phyloP scores from a whole-genome alignment of 2,329 filamentous ascomycete genomes.

The Grosmannia huntii region DNA sequence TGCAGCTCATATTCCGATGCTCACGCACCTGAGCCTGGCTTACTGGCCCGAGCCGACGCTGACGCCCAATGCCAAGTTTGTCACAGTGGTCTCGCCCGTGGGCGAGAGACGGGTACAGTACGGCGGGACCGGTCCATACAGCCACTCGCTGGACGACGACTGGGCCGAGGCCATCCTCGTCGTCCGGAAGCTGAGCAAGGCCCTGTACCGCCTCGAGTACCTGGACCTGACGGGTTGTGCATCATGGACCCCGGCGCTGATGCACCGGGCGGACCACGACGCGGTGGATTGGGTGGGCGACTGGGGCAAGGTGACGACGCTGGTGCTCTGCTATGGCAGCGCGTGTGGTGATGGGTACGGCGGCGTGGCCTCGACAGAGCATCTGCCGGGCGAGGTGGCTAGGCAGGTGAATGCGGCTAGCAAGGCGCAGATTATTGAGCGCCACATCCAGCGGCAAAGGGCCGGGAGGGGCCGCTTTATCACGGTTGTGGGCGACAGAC shows the following conservation, averaged over 20 bases:
- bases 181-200: constrained; percentile 39
- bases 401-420: constrained; percentile 5
- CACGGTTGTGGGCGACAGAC: constrained; percentile 6
- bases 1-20: constrained; percentile 35
- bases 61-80: constrained; percentile 38
- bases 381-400: constrained; percentile 2
- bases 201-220: constrained; percentile 45
- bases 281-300: constrained; percentile 36
- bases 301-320: constrained; percentile 13
- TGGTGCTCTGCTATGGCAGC: constrained; percentile 10
- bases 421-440: constrained; percentile 9
- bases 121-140: constrained; percentile 43
- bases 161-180: constrained; percentile 46
- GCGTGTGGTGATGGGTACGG: background rate
- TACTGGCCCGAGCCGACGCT: constrained; percentile 49
- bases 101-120: constrained; percentile 34
- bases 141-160: constrained; percentile 43
- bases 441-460: constrained; percentile 11
- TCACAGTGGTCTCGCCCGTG: constrained; percentile 31
- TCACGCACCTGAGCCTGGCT: constrained; percentile 49
- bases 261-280: constrained; percentile 27
- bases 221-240: constrained; percentile 48
- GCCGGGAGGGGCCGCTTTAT: constrained; percentile 13
- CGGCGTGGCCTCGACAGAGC: background rate
- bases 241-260: constrained; percentile 39